A percentile compares a stretch with the other conserved stretches of the same genome.
Conservation (phyloP, 2,329 filamentous ascomycete genomes). For the Phialophora verrucosa region DNA sequence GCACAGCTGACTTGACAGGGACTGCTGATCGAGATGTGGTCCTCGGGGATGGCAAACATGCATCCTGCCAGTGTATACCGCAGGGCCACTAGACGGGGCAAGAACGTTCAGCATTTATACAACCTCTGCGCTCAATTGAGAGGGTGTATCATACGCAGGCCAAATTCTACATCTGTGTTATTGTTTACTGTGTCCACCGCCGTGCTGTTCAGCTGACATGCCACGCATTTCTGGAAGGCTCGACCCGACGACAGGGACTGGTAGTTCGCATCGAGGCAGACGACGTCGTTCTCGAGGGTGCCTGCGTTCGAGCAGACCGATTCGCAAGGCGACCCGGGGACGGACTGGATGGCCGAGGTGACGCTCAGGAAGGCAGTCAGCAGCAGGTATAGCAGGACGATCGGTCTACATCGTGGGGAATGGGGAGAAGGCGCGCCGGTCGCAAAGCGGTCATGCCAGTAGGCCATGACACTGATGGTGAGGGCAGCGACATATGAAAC, state of each 20-base stretch:
- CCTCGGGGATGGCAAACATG: constrained; percentile 49
- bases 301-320: constrained; percentile 32
- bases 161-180: constrained; percentile 54
- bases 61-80: constrained; percentile 53
- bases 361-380: constrained; percentile 28
- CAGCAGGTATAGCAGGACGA: constrained; percentile 26
- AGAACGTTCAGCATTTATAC: constrained; percentile 27
- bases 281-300: constrained; percentile 50
- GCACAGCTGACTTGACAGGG: constrained; percentile 53
- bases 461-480: constrained; percentile 35
- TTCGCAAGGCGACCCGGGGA: constrained; percentile 37
- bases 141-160: constrained; percentile 48
- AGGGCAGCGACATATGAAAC: constrained; percentile 37
- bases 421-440: constrained; percentile 26
- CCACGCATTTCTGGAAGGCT: constrained; percentile 49
- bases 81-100: constrained; percentile 48
- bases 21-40: constrained; percentile 48
- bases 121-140: neutral
- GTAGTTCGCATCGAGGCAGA: constrained; percentile 50
- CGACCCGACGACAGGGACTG: constrained; percentile 44
- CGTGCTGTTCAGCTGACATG: constrained; percentile 50
- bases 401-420: neutral
- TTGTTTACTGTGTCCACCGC: constrained; percentile 44
- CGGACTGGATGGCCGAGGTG: constrained; percentile 34
- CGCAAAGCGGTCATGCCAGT: constrained; percentile 36